Base-by-base conservation (phyloP, 2,329 filamentous ascomycete species). In the Paramyrothecium sp. region DNA sequence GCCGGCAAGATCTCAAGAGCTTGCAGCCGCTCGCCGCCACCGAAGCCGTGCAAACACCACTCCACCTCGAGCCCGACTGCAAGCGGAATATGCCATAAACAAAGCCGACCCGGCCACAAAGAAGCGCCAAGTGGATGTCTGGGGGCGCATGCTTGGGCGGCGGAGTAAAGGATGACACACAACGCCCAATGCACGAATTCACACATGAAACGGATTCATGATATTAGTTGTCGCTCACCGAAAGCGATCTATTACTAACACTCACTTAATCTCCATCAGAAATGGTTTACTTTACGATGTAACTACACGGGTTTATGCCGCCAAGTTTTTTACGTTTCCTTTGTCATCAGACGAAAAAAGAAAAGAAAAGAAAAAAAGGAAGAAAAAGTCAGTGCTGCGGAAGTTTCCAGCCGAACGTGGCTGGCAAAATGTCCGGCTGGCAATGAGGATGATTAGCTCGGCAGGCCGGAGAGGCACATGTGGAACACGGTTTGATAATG, bases 111-210 rank as follows among this genome's bases (percentile, higher is more conserved):
- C 56, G 16, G 47, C 56, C 7, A 60, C 54, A 8, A 64, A 63
- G 12, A 73, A 71, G 59, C 66, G 69, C 41, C 65, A 63, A 55
- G 70, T 65, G 26, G 74, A 75, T 53, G 69, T 76, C 5, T 67
- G 77, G 52, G 72, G 71, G 21, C 69, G 73, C 20, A 71, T 78
- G 60, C 64, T 76, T 17, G 72, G 74, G 19, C 66, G 73, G 19
- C 67, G 69, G 30, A 71, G 66, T 53, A 61, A 61, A 56, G 66
- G 63, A 64, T 52, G 44, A 56, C 54, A 26, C 38, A 22, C 7
- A 16, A 41, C 13, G 8, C 26, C 8, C 21, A 44, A 26, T 16
- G 17, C 34, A 30, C 26, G 26, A 30, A 30, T 30, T 4, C 10
- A 30, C 26, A 30, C 5, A 30, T 30, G 26, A 30, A 30, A 30